Base-by-base conservation (phyloP, 768 basidiomycete genomes). In the Pleurotus giganteus region DNA sequence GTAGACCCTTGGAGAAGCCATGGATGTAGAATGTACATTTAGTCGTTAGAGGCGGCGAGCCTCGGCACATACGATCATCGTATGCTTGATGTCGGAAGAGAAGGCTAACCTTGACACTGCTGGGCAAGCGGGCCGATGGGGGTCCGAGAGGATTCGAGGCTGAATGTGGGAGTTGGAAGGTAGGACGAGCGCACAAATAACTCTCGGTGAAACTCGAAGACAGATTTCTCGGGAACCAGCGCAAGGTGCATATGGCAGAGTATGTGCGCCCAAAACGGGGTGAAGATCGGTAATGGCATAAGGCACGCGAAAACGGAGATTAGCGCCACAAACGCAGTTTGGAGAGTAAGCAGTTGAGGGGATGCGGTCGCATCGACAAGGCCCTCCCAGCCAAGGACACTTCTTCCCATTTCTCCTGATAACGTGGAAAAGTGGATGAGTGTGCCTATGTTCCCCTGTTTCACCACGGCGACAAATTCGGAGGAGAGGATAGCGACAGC, bases 131-230 rank as follows among this genome's bases (percentile, higher is more conserved):
- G 49, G 19, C 49, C 31, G 49, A 45, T 8, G 12, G 49, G 31
- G 49, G 49, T 36, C 49, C 49, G 49, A 51, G 15, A 13, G 32
- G 23, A 37, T 51, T 37, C n/a, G 8, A 23, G 34, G 24, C n/a
- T 37, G 49, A 51, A 51, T 51, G 49, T 51, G 49, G 49, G 49
- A 51, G 49, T 32, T 23, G 49, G 34, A 34, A 51, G 49, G 49
- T 36, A 19, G 49, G 49, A 27, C 26, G 49, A 27, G 19, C 44
- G 44, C 49, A 15, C 49, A 51, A 51, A 51, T 51, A 51, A 32
- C 49, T 23, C 49, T 51, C 49, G 49, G 49, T 29, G 49, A 51
- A 51, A 51, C 34, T 51, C 31, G 49, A 51, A 51, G 49, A 37
- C 49, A 26, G 31, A 24, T 37, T 19, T 24, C 49, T 34, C 49